These are phyloP conservation scores for Apiospora aurea DNA, from an alignment of 2,329 filamentous ascomycete genomes.

Conservation along the genomic window DNA sequence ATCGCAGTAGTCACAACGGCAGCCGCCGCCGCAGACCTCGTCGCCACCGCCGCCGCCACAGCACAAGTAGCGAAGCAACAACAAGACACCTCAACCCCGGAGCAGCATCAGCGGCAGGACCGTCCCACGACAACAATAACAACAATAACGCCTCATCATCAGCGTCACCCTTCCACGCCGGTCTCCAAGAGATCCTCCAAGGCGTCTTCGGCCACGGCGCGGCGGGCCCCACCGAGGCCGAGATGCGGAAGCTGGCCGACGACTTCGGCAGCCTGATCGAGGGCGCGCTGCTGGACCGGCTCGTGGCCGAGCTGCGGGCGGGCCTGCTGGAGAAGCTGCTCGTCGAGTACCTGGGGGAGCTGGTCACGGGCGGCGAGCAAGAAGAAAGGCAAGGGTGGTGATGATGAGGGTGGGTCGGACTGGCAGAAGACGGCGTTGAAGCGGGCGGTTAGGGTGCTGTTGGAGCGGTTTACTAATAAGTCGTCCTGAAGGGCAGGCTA, in stretches of 20 bases:
- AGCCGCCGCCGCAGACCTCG: not conserved
- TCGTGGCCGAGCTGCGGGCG: conserved; percentile 23
- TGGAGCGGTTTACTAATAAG: not conserved
- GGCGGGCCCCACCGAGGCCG: conserved; percentile 16
- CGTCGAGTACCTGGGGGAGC: conserved; percentile 24
- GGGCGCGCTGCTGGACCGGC: conserved; percentile 20
- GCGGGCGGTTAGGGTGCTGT: not conserved
- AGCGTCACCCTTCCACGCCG: conserved; percentile 5
- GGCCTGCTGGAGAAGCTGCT: conserved; percentile 26
- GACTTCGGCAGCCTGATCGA: conserved; percentile 23
- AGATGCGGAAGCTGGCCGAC: conserved; percentile 18
- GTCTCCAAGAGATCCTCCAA: conserved; percentile 26
- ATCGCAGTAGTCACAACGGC: not conserved
- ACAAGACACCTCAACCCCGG: not conserved
- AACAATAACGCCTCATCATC: not conserved
- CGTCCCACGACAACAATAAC: not conserved
- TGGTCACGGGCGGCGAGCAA: not conserved
- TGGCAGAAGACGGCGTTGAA: conserved; percentile 27
- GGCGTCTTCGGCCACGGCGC: conserved; percentile 24
- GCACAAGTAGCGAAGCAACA: not conserved
- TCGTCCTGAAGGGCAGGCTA: not conserved
- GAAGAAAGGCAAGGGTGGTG: not conserved
- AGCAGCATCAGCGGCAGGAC: not conserved
- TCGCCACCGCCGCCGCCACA: not conserved
- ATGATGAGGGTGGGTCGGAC: not conserved